A percentile compares a stretch with the other conserved stretches of the same genome.
Evolutionary conservation across 805 yeast species (phyloP).

Genomic region (Yamadazyma nakazawae): DNA sequence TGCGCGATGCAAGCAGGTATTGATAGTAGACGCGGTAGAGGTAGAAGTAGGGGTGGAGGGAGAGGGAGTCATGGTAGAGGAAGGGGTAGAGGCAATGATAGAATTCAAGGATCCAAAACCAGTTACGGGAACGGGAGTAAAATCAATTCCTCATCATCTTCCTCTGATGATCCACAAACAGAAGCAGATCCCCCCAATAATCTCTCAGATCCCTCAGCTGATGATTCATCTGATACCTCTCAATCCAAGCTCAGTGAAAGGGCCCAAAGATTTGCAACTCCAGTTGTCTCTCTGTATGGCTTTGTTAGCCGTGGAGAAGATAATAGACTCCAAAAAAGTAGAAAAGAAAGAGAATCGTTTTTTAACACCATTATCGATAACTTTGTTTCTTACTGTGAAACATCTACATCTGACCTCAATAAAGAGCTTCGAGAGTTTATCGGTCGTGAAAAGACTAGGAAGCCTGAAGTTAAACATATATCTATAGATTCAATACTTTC

Average conservation of each 20-base stretch:
- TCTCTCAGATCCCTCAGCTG: not conserved
- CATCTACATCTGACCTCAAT: constrained; percentile 3
- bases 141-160: not conserved
- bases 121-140: not conserved
- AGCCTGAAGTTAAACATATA: not conserved
- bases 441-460: not conserved
- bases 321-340: constrained; percentile 43
- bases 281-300: constrained; percentile 34
- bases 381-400: constrained; percentile 27
- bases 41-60: not conserved
- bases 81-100: not conserved
- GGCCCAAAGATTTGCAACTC: constrained; percentile 8
- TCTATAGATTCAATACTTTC: constrained; percentile 25
- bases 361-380: constrained; percentile 35
- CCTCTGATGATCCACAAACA: not conserved
- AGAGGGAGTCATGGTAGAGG: not conserved
- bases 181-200: not conserved
- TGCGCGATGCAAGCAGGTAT: not conserved
- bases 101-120: not conserved
- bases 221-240: not conserved
- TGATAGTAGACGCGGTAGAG: not conserved
- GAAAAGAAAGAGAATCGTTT: constrained; percentile 37
- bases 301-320: constrained; percentile 62
- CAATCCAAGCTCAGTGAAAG: constrained; percentile 4
- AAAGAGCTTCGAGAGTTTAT: constrained; percentile 1